Percentiles rank a stretch among this genome's conserved stretches.
Evolutionary conservation across 1,139 yeast genomes (phyloP).

Genomic region (Nadsonia starkeyi-henricii): DNA sequence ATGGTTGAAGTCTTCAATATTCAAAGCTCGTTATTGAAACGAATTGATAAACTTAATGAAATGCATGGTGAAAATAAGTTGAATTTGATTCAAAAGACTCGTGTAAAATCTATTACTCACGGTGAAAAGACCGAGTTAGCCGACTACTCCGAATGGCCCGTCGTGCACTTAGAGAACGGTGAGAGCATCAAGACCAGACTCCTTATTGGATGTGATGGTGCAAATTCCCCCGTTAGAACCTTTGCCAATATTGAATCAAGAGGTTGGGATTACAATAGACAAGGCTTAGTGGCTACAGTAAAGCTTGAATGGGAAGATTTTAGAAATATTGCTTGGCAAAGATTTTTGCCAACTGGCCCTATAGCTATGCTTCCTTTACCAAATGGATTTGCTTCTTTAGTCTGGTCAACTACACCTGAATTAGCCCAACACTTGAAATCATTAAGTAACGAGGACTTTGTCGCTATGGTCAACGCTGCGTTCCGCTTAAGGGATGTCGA

Average conservation of each 20-base stretch:
- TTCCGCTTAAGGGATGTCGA: constrained; percentile 68
- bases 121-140: constrained; percentile 17
- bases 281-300: constrained; percentile 84
- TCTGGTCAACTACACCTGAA: constrained; percentile 83
- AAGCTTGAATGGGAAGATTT: constrained; percentile 59
- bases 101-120: constrained; percentile 38
- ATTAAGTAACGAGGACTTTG: constrained; percentile 48
- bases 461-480: constrained; percentile 71
- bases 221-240: constrained; percentile 80
- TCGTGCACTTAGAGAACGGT: constrained; percentile 57
- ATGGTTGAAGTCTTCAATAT: constrained; percentile 84
- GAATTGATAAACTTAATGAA: constrained; percentile 37
- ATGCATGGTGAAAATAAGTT: constrained; percentile 17
- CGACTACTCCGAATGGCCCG: constrained; percentile 54
- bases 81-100: constrained; percentile 47
- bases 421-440: constrained; percentile 48
- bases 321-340: constrained; percentile 75
- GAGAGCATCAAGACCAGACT: constrained; percentile 51
- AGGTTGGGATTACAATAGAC: constrained; percentile 84
- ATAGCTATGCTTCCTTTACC: constrained; percentile 84
- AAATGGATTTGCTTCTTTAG: constrained; percentile 72
- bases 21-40: constrained; percentile 51
- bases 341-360: constrained; percentile 87
- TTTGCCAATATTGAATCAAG: constrained; percentile 72
- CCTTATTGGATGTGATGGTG: constrained; percentile 91